Conservation (phyloP, 75 land plant species). For the Sequoiadendron giganteum region DNA sequence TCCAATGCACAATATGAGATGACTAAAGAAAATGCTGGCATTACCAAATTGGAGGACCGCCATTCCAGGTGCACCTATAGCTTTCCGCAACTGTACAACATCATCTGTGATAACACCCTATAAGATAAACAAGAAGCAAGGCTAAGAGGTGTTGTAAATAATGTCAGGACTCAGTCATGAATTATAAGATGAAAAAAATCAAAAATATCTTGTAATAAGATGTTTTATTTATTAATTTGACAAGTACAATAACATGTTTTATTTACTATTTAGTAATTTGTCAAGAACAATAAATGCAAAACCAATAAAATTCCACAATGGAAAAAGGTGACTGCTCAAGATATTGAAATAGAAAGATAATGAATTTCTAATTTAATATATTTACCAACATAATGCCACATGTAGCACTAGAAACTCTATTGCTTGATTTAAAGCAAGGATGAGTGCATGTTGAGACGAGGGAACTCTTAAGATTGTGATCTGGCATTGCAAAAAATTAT, state of each 20-base stretch:
- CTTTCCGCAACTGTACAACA: constrained; percentile 79
- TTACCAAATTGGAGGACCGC: constrained; percentile 98
- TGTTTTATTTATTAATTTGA: background rate
- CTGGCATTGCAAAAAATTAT: background rate
- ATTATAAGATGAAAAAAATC: background rate
- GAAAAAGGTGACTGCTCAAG: background rate
- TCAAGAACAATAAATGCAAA: background rate
- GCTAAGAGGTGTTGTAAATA: background rate
- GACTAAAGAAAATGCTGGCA: background rate
- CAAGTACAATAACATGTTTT: background rate
- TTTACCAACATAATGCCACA: background rate
- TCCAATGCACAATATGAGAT: constrained; percentile 2
- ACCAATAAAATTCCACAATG: background rate
- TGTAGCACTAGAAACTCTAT: background rate
- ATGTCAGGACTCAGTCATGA: background rate
- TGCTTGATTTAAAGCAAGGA: background rate
- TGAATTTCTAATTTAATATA: background rate
- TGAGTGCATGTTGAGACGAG: background rate
- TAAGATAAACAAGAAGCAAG: background rate
- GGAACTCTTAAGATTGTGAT: background rate
- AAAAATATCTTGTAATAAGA: background rate
- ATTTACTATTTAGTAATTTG: background rate
- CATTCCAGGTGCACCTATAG: constrained; percentile 93
- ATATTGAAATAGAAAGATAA: background rate
- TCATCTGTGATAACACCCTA: constrained; percentile 95